Evolutionary conservation across 225 moss, liverwort and hornwort genomes (phyloP).

Genomic region (Antitrichia curtipendula): DNA sequence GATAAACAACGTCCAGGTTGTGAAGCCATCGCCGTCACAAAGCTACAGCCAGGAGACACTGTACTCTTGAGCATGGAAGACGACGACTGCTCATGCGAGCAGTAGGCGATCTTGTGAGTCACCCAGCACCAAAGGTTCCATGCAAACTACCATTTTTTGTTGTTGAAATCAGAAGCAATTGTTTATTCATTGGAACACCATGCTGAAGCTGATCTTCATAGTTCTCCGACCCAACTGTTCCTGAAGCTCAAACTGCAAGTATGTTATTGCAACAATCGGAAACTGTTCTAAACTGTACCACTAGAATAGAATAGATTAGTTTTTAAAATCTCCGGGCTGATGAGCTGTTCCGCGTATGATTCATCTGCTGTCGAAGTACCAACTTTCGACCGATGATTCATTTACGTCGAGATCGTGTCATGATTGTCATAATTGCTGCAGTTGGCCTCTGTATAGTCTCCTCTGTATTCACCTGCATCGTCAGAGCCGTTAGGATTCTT

Average conservation of each 20-base stretch:
- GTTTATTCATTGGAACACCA: neutral
- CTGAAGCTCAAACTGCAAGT: neutral
- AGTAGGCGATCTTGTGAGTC: neutral
- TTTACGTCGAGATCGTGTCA: neutral
- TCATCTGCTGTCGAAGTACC: neutral
- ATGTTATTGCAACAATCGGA: neutral
- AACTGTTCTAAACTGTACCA: neutral
- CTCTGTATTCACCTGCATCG: neutral
- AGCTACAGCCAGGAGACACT: conserved; percentile 18
- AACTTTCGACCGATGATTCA: neutral
- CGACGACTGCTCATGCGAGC: conserved; percentile 12
- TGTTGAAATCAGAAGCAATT: neutral
- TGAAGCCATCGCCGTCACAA: conserved; percentile 29
- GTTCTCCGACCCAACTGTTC: neutral
- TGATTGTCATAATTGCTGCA: neutral
- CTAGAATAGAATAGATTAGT: neutral
- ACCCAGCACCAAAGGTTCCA: neutral
- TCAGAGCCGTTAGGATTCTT: neutral
- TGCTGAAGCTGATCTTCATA: neutral
- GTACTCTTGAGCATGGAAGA: conserved; percentile 38
- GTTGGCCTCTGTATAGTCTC: neutral
- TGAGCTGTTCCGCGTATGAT: neutral
- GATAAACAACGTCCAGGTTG: conserved; percentile 17
- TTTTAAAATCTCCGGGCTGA: neutral
- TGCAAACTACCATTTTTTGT: neutral